Evolutionary conservation across 176 grass and related monocot species (phyloP).

Genomic region (Tillandsia leiboldiana): DNA sequence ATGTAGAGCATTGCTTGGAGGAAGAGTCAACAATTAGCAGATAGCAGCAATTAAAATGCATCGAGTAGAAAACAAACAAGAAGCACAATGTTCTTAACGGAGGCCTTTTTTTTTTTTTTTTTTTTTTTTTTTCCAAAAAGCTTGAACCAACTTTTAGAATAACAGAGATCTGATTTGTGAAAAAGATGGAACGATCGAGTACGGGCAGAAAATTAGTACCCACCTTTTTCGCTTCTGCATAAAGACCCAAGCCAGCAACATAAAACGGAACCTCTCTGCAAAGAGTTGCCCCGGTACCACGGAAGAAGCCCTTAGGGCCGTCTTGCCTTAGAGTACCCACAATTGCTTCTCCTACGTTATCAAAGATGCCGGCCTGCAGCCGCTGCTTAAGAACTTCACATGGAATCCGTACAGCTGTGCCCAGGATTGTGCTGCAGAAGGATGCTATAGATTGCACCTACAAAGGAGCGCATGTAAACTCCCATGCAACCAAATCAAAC

Average conservation of each 20-base stretch:
- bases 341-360: slow-evolving; percentile 95
- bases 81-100: too few species aligned
- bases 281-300: slow-evolving; percentile 88
- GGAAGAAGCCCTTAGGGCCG: slow-evolving; percentile 78
- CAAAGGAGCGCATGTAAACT: neutral
- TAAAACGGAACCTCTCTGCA: slow-evolving; percentile 96
- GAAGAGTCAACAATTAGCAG: too few species aligned
- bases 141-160: neutral
- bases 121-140: neutral
- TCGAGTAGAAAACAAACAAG: too few species aligned
- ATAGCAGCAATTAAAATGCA: too few species aligned
- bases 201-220: neutral
- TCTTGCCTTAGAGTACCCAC: slow-evolving; percentile 72
- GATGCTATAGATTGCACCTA: slow-evolving; percentile 93
- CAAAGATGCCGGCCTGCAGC: slow-evolving; percentile 76
- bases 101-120: too few species aligned
- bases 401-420: slow-evolving; percentile 82
- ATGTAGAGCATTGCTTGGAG: too few species aligned
- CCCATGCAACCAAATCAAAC: too few species aligned
- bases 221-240: slow-evolving; percentile 96
- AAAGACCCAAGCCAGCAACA: slow-evolving; percentile 91
- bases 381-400: slow-evolving; percentile 94
- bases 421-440: slow-evolving; percentile 90
- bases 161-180: neutral
- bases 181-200: neutral